Conservation (phyloP, 2,329 filamentous ascomycete genomes). For the Parascedosporium putredinis region DNA sequence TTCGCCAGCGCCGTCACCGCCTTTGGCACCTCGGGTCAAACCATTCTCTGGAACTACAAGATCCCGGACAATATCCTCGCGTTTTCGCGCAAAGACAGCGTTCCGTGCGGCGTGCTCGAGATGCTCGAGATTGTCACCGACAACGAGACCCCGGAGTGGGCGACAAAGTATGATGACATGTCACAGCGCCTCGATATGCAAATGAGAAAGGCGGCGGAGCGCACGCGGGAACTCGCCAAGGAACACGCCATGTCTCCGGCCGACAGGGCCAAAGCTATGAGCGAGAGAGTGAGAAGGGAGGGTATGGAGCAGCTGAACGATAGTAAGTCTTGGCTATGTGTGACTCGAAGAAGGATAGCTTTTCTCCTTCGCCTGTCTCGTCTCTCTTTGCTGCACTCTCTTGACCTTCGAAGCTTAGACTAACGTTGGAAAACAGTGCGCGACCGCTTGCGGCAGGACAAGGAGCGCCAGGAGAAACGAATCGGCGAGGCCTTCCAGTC, state of each 20-base stretch:
- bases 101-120: slow-evolving; percentile 51
- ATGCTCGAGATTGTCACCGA: slow-evolving; percentile 39
- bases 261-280: slow-evolving; percentile 28
- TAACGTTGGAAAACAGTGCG: slow-evolving; percentile 22
- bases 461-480: slow-evolving; percentile 33
- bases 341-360: not conserved
- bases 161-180: slow-evolving; percentile 28
- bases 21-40: slow-evolving; percentile 41
- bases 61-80: slow-evolving; percentile 41
- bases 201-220: slow-evolving; percentile 26
- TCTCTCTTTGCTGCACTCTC: too few species aligned
- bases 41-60: slow-evolving; percentile 50
- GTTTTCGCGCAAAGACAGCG: slow-evolving; percentile 39
- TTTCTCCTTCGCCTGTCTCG: too few species aligned
- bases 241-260: slow-evolving; percentile 33
- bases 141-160: slow-evolving; percentile 44
- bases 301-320: slow-evolving; percentile 34
- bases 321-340: slow-evolving; percentile 22
- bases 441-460: slow-evolving; percentile 26
- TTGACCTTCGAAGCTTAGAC: too few species aligned
- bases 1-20: slow-evolving; percentile 47
- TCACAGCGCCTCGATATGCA: slow-evolving; percentile 25
- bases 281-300: slow-evolving; percentile 31
- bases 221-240: slow-evolving; percentile 27
- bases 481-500: slow-evolving; percentile 41